Percentiles rank a stretch among this genome's conserved stretches.
Conservation (phyloP, 140 eudicot species). For the Stevia rebaudiana region DNA sequence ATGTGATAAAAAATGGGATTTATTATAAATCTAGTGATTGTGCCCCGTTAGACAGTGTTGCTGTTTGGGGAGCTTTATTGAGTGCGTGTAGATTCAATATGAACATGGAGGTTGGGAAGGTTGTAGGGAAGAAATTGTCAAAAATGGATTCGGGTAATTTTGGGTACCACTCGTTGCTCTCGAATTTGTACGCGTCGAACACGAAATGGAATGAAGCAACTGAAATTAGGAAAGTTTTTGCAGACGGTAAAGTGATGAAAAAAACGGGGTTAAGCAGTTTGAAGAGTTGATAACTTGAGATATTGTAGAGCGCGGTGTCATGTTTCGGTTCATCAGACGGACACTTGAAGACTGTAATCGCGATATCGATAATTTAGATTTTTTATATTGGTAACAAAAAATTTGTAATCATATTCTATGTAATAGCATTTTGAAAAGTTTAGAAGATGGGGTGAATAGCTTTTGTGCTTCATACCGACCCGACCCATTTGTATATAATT, state of each 20-base stretch:
- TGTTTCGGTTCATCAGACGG: neutral
- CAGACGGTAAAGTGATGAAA: slow-evolving; percentile 25
- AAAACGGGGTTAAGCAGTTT: slow-evolving; percentile 28
- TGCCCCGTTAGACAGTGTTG: slow-evolving; percentile 18
- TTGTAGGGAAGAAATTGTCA: slow-evolving; percentile 19
- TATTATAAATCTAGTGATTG: slow-evolving; percentile 2
- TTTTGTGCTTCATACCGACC: too few relatives aligned
- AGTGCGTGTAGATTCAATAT: slow-evolving; percentile 33
- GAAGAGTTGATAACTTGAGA: slow-evolving; percentile 18
- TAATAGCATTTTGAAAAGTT: neutral
- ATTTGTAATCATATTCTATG: too few relatives aligned
- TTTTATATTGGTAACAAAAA: neutral
- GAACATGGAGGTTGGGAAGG: slow-evolving; percentile 40
- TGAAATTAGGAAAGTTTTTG: slow-evolving; percentile 32
- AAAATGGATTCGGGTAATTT: slow-evolving; percentile 21
- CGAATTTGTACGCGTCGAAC: slow-evolving; percentile 37
- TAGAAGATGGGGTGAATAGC: neutral
- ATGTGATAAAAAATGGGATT: slow-evolving; percentile 20
- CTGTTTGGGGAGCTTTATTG: slow-evolving; percentile 42
- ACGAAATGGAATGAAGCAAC: slow-evolving; percentile 34
- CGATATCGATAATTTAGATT: neutral
- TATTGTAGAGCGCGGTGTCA: neutral
- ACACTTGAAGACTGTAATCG: neutral
- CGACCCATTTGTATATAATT: too few relatives aligned
- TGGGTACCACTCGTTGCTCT: slow-evolving; percentile 32